phyloP scores from a whole-genome alignment of 768 basidiomycete genomes.

The Serendipita sp. region DNA sequence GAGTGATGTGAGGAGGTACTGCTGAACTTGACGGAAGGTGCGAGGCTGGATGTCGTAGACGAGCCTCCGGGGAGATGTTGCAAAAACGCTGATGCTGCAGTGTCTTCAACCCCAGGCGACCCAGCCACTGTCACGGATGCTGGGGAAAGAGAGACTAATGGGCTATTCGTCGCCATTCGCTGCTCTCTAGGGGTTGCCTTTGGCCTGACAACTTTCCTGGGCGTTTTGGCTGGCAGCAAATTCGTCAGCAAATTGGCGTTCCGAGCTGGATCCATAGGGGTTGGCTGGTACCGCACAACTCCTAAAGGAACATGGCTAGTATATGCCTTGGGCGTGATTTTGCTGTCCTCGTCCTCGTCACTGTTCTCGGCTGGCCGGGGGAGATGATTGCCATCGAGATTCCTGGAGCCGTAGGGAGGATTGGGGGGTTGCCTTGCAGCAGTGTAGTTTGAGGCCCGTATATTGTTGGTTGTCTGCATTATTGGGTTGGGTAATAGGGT shows the following conservation, averaged over 20 bases:
- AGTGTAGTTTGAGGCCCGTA: no score
- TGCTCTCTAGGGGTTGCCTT: background rate
- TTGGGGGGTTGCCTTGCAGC: background rate
- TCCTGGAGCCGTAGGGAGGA: background rate
- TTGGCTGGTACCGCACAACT: background rate
- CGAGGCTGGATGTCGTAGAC: background rate
- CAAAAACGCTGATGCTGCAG: background rate
- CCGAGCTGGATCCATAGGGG: background rate
- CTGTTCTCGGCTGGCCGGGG: background rate
- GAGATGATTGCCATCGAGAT: background rate
- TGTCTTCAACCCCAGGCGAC: no score
- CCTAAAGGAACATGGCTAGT: background rate
- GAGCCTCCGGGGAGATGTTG: background rate
- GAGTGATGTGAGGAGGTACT: background rate
- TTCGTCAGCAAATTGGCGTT: constrained; percentile 28
- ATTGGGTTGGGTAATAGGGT: no score
- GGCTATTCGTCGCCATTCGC: no score
- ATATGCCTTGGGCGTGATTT: background rate
- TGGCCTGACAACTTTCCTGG: background rate
- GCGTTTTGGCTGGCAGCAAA: constrained; percentile 28
- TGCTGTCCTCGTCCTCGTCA: background rate
- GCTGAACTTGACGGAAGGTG: background rate
- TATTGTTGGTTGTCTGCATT: no score
- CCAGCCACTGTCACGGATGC: background rate
- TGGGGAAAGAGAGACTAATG: background rate